phyloP scores from a whole-genome alignment of 176 grass and related monocot species.

The Aegilops tauschii region DNA sequence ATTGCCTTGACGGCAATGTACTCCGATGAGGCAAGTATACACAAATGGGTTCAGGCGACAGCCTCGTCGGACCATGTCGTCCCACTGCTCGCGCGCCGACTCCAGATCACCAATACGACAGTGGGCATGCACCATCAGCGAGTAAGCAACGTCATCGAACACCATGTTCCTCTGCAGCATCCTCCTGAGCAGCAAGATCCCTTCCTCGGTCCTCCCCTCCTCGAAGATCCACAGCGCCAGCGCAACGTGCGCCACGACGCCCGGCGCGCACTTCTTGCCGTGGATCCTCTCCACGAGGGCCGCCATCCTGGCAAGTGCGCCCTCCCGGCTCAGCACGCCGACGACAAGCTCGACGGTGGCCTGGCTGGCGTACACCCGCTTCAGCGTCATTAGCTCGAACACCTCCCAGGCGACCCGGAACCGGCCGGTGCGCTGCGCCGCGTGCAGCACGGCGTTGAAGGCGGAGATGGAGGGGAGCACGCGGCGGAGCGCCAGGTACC shows the following conservation, averaged over 20 bases:
- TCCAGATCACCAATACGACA: conserved; percentile 45
- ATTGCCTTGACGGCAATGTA: conserved; percentile 12
- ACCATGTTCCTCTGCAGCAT: conserved; percentile 83
- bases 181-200: conserved; percentile 63
- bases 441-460: conserved; percentile 64
- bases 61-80: conserved; percentile 61
- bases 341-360: conserved; percentile 60
- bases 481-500: conserved; percentile 47
- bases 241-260: conserved; percentile 41
- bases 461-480: conserved; percentile 55
- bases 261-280: conserved; percentile 50
- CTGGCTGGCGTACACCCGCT: conserved; percentile 69
- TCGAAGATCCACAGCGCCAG: conserved; percentile 55
- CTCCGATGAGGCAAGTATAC: conserved; percentile 68
- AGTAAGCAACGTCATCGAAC: conserved; percentile 56
- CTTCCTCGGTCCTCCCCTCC: conserved; percentile 52
- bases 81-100: conserved; percentile 29
- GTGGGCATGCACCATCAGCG: conserved; percentile 52
- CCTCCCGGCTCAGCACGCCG: conserved; percentile 65
- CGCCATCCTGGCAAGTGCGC: conserved; percentile 38
- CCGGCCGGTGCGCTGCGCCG: conserved; percentile 30
- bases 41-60: conserved; percentile 58
- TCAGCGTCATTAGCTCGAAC: conserved; percentile 85
- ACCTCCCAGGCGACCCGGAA: conserved; percentile 72
- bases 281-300: conserved; percentile 52